These are phyloP conservation scores for Cyclotella choctawhatcheeana DNA, from an alignment of 108 stramenopile genomes.

Conservation along the genomic window DNA sequence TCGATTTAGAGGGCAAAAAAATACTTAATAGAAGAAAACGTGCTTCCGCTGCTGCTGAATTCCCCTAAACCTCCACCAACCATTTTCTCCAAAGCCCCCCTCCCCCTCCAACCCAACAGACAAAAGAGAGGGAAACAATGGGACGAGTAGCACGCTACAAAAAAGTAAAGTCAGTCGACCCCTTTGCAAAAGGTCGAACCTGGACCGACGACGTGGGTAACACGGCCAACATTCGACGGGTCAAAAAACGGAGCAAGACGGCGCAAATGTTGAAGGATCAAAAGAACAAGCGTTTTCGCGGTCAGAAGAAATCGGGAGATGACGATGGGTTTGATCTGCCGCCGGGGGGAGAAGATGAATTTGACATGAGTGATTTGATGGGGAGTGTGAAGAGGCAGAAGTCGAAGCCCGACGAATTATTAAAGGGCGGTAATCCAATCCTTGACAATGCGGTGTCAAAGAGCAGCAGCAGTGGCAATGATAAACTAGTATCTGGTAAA, in stretches of 20 bases:
- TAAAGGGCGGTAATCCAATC: not conserved
- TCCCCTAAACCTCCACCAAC: no score
- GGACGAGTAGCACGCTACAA: conserved; percentile 57
- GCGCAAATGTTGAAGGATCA: conserved; percentile 45
- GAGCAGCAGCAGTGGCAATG: conserved; percentile 1
- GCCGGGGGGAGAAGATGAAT: conserved; percentile 51
- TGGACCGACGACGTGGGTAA: conserved; percentile 48
- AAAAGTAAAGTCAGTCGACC: conserved; percentile 57
- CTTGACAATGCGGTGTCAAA: not conserved
- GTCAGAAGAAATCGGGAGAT: conserved; percentile 23
- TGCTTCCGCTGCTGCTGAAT: no score
- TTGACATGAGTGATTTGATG: conserved; percentile 47
- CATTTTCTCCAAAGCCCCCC: no score
- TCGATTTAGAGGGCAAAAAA: no score
- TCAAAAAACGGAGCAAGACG: conserved; percentile 47
- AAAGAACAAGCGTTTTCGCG: conserved; percentile 24
- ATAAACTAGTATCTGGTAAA: conserved; percentile 9
- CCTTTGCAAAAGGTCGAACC: conserved; percentile 45
- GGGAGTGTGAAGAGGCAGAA: conserved; percentile 52
- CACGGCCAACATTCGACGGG: conserved; percentile 32
- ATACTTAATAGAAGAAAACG: no score
- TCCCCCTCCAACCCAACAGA: no score
- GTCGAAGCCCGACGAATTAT: conserved; percentile 24
- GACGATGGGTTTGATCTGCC: conserved; percentile 52
- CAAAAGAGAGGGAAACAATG: conserved; percentile 19